Percentiles rank a stretch among this genome's conserved stretches.
Evolutionary conservation across 768 basidiomycete species (phyloP).

Genomic region (Boletus rubroflammeus): DNA sequence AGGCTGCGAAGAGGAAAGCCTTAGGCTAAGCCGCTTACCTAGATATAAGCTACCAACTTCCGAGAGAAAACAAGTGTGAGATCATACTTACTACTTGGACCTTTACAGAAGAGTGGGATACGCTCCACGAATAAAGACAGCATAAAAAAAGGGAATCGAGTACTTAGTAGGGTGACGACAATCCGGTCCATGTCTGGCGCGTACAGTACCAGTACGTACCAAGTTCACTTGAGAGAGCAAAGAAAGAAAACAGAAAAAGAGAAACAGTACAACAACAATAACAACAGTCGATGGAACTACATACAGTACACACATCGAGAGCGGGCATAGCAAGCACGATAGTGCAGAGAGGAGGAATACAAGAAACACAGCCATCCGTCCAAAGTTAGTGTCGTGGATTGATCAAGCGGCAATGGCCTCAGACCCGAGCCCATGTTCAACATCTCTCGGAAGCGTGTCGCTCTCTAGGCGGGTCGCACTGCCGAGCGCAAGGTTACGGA

Average conservation of each 20-base stretch:
- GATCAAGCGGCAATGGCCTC: constrained; percentile 12
- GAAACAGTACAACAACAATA: neutral
- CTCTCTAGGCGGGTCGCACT: constrained; percentile 17
- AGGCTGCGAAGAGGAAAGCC: too few relatives aligned
- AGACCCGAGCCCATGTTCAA: constrained; percentile 21
- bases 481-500: constrained; percentile 25
- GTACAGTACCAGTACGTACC: neutral
- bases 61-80: neutral
- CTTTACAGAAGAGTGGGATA: too few relatives aligned
- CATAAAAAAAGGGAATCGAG: neutral
- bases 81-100: neutral
- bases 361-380: neutral
- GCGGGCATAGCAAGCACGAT: neutral
- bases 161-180: neutral
- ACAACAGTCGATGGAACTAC: neutral
- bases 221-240: neutral
- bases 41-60: neutral
- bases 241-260: neutral
- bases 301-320: neutral
- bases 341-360: neutral
- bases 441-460: constrained; percentile 29
- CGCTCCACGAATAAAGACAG: neutral
- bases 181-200: neutral
- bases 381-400: neutral
- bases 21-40: too few relatives aligned